These are phyloP conservation scores for Thraustotheca clavata DNA, from an alignment of 352 stramenopile species.

Conservation along the genomic window DNA sequence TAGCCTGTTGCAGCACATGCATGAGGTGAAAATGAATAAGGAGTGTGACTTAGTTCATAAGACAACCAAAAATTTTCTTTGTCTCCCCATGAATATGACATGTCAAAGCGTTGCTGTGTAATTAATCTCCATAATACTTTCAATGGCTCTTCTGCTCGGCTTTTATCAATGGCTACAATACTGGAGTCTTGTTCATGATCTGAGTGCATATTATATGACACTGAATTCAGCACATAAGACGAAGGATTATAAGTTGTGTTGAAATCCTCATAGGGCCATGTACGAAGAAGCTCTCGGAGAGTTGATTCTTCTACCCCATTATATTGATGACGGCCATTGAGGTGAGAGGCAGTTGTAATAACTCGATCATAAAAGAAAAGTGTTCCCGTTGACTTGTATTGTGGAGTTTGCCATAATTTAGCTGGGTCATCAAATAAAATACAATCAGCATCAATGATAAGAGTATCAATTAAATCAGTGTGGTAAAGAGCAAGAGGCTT, in stretches of 20 bases:
- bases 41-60: constrained; percentile 38
- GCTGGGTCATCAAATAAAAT: constrained; percentile 21
- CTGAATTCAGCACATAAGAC: constrained; percentile 31
- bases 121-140: constrained; percentile 38
- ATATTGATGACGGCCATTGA: constrained; percentile 27
- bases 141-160: constrained; percentile 29
- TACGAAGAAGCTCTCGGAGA: constrained; percentile 33
- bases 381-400: constrained; percentile 39
- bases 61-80: constrained; percentile 46
- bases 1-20: not conserved
- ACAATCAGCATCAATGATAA: constrained; percentile 21
- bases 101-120: constrained; percentile 31
- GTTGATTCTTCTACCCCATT: constrained; percentile 21
- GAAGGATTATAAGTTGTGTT: constrained; percentile 29
- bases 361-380: constrained; percentile 63
- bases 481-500: constrained; percentile 45
- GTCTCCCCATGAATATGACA: constrained; percentile 45
- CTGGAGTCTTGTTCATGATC: constrained; percentile 56
- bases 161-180: constrained; percentile 43
- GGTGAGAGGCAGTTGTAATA: constrained; percentile 29
- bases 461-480: constrained; percentile 21
- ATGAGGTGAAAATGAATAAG: constrained; percentile 44
- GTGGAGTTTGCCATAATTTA: constrained; percentile 4
- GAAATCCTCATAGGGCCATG: constrained; percentile 41
- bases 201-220: constrained; percentile 31